A percentile compares a stretch with the other conserved stretches of the same genome.
Conservation (phyloP, 2,329 filamentous ascomycete genomes). For the Chaetoscypha palmicola region DNA sequence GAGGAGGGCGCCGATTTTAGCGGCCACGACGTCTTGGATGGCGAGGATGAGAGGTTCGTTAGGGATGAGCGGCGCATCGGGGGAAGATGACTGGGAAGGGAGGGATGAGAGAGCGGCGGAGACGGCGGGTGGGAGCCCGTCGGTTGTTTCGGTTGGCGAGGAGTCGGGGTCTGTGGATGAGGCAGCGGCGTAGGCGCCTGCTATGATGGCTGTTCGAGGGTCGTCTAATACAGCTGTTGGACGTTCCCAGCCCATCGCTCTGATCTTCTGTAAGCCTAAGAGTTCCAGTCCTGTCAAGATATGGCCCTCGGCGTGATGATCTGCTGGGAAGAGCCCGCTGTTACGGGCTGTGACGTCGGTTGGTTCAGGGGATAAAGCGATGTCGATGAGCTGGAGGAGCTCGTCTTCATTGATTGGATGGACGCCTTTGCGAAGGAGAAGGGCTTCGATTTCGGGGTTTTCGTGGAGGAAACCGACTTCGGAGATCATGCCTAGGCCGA, state of each 20-base stretch:
- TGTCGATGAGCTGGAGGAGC: slow-evolving; percentile 10
- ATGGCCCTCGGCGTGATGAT: slow-evolving; percentile 1
- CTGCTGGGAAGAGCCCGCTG: background rate
- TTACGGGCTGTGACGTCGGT: slow-evolving; percentile 26
- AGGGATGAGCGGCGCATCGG: slow-evolving; percentile 25
- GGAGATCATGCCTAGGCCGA: slow-evolving; percentile 15
- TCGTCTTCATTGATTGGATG: slow-evolving; percentile 27
- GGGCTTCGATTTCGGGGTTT: slow-evolving; percentile 32
- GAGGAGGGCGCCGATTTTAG: background rate
- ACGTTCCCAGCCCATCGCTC: slow-evolving; percentile 5
- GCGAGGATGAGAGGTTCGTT: slow-evolving; percentile 21
- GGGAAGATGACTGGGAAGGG: background rate
- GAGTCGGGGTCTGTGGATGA: background rate
- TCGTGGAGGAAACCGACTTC: slow-evolving; percentile 29
- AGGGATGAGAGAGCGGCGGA: slow-evolving; percentile 12
- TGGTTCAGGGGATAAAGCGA: slow-evolving; percentile 18
- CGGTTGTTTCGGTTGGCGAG: slow-evolving; percentile 15
- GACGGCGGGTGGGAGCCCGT: slow-evolving; percentile 18
- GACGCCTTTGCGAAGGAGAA: slow-evolving; percentile 33
- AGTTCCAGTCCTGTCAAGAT: slow-evolving; percentile 12
- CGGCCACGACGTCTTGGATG: background rate
- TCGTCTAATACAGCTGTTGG: background rate
- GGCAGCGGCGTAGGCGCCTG: background rate
- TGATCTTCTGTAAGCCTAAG: slow-evolving; percentile 2
- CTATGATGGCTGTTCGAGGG: background rate